Base-by-base conservation (phyloP, 768 basidiomycete genomes). In the Lactarius vividus region DNA sequence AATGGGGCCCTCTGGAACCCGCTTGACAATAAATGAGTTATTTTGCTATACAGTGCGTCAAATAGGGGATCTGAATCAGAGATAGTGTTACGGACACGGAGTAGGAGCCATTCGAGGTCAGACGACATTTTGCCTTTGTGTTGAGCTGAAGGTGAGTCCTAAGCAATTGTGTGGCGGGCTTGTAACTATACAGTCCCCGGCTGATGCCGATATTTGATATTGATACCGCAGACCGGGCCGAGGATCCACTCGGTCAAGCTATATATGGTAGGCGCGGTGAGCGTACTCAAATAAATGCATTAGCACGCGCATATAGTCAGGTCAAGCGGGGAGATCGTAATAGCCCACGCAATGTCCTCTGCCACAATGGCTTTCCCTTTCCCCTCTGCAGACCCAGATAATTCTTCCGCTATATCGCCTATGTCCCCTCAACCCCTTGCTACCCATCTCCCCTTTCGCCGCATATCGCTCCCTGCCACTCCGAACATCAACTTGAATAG, bases 101-200 rank as follows among this genome's bases (percentile, higher is more conserved):
- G 79, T 68, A 96, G 88, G 76, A 94, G 88, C 94, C 94, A 96
- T 81, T 95, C 85, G 78, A 96, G 91, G 77, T 96, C 93, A 82
- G 80, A 75, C 74, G 92, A 92, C 69, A 70, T 70, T 42, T 57
- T 39, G 58, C 31, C 40, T 40, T 56, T 54, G 53, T 37, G 42
- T 56, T 61, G 42, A 5, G 16, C 59, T 20, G 40, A n/a, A 5
- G 23, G 52, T 42, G 16, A 13, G 20, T 16, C 4, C 40, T 28
- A 37, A 5, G 13, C 3, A 23, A 23, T 49, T 23, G 23, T 49
- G 46, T 49, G 4, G 23, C 23, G 23, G n/a, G 29, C 23, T 33
- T 55, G 58, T 52, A 54, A 40, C 66, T 67, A 28, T 67, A 67
- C 57, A 67, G 66, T 59, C 15, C 1, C 15, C 65, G 65, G 65